Conservation (phyloP, 495 filamentous ascomycete species). For the Tuber magnatum region DNA sequence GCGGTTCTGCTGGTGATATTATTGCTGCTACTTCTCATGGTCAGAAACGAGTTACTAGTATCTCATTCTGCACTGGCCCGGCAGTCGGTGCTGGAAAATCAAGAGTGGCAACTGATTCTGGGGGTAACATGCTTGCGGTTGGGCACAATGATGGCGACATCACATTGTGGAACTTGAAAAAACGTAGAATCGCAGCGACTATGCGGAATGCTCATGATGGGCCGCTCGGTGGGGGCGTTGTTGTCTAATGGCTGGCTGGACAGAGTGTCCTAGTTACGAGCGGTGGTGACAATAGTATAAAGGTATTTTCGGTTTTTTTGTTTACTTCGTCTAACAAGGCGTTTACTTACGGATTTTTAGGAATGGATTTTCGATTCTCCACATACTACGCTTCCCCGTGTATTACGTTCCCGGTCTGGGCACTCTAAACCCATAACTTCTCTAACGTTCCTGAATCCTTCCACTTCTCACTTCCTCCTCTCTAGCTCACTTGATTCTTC, state of each 20-base stretch:
- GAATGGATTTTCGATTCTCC: constrained; percentile 42
- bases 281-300: constrained; percentile 86
- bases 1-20: constrained; percentile 49
- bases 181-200: constrained; percentile 70
- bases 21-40: constrained; percentile 44
- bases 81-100: constrained; percentile 65
- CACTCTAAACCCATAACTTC: constrained; percentile 77
- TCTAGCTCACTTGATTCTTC: constrained; percentile 80
- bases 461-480: constrained; percentile 89
- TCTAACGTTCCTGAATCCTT: constrained; percentile 67
- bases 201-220: constrained; percentile 79
- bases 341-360: constrained; percentile 10
- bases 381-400: constrained; percentile 62
- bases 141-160: constrained; percentile 63
- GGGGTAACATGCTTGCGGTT: constrained; percentile 51
- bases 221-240: constrained; percentile 55
- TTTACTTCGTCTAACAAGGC: not conserved
- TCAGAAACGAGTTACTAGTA: constrained; percentile 56
- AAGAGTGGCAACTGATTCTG: constrained; percentile 72
- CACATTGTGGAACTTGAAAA: constrained; percentile 91
- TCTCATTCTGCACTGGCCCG: constrained; percentile 89
- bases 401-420: constrained; percentile 74
- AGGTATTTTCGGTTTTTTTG: constrained; percentile 37
- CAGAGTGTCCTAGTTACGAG: constrained; percentile 88
- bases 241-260: constrained; percentile 80